These are phyloP conservation scores for Cucumis sativus DNA, from an alignment of 306 rosid species.

Conservation along the genomic window DNA sequence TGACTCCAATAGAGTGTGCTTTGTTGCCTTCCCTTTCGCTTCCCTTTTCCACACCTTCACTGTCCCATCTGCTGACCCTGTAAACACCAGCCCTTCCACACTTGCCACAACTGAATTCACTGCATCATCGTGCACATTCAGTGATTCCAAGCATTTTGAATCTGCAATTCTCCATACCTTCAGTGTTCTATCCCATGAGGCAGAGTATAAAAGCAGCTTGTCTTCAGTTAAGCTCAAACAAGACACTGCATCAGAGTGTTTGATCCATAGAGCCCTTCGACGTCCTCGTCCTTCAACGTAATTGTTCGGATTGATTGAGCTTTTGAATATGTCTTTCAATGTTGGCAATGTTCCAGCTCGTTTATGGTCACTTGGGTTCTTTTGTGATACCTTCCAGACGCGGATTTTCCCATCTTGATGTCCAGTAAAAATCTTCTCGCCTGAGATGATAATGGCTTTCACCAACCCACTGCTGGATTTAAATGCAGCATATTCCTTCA, in stretches of 20 bases:
- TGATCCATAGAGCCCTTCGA: conserved; percentile 63
- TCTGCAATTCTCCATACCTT: conserved; percentile 66
- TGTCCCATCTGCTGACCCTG: conserved; percentile 89
- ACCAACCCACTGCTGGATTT: conserved; percentile 86
- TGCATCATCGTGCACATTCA: conserved; percentile 67
- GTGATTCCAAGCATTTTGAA: conserved; percentile 72
- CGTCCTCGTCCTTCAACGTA: conserved; percentile 52
- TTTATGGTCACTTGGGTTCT: conserved; percentile 44
- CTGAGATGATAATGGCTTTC: conserved; percentile 62
- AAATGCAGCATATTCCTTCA: conserved; percentile 60
- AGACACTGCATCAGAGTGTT: conserved; percentile 80
- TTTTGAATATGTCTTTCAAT: conserved; percentile 70
- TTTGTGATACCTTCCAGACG: conserved; percentile 59
- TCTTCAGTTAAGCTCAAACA: conserved; percentile 52
- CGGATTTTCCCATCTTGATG: conserved; percentile 90
- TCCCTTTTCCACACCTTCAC: conserved; percentile 70
- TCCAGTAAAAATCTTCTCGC: conserved; percentile 63
- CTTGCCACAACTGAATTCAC: conserved; percentile 69
- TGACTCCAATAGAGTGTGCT: conserved; percentile 38
- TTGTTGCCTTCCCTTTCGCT: conserved; percentile 28
- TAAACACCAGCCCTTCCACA: conserved; percentile 32
- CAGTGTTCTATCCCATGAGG: conserved; percentile 79
- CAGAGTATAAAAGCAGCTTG: conserved; percentile 41
- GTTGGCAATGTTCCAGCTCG: conserved; percentile 86
- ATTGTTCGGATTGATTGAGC: conserved; percentile 68